Conservation (phyloP, 768 basidiomycete species). For the Kwoniella heveanensis region DNA sequence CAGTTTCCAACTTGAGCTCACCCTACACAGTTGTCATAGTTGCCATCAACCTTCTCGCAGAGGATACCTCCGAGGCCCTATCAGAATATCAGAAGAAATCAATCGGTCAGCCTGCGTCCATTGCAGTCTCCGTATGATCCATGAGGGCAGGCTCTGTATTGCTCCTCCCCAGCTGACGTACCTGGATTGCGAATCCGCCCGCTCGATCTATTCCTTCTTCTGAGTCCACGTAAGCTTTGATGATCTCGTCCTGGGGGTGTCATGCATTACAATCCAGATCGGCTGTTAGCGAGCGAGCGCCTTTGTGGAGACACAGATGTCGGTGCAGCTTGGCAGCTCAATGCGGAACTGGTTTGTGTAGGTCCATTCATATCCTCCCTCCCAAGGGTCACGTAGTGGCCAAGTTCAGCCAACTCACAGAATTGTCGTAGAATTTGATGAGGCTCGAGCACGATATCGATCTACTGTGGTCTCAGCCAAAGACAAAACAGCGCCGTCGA, state of each 20-base stretch:
- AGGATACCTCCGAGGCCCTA: constrained; percentile 75
- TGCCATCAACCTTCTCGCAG: constrained; percentile 81
- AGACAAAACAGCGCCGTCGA: too few species aligned
- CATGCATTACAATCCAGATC: too few species aligned
- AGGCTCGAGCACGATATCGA: constrained; percentile 54
- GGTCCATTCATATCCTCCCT: too few species aligned
- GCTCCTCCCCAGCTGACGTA: constrained; percentile 45
- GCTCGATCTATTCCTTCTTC: constrained; percentile 86
- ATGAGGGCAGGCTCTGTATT: neutral
- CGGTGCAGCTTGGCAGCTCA: too few species aligned
- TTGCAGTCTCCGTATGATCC: too few species aligned
- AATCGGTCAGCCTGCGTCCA: too few species aligned
- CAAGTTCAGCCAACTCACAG: constrained; percentile 31
- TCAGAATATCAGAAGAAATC: neutral
- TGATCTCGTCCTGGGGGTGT: constrained; percentile 57
- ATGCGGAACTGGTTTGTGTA: too few species aligned
- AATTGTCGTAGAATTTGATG: constrained; percentile 50
- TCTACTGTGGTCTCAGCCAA: constrained; percentile 18
- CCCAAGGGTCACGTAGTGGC: too few species aligned
- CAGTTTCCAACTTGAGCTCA: too few species aligned
- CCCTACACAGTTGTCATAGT: constrained; percentile 83
- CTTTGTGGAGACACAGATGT: too few species aligned
- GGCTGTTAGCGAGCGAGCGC: too few species aligned
- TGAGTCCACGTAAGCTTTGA: constrained; percentile 79
- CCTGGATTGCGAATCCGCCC: constrained; percentile 93